These are phyloP conservation scores for Podaxis sp. DNA, from an alignment of 768 basidiomycete genomes.

Conservation along the genomic window DNA sequence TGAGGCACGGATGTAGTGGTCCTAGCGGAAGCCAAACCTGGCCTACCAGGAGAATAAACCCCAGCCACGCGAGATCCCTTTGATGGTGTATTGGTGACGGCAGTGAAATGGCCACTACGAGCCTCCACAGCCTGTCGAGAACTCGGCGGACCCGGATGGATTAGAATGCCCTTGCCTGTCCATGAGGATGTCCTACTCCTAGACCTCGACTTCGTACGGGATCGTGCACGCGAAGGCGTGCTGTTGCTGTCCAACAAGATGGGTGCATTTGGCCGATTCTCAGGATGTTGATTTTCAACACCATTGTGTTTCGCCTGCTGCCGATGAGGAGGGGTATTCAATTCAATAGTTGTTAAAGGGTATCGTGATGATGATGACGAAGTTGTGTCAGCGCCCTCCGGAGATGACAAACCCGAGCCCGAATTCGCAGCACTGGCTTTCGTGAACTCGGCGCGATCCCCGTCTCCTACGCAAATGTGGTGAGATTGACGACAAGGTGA, in stretches of 20 bases:
- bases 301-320: neutral
- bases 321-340: constrained; percentile 2
- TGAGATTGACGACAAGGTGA: neutral
- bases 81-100: constrained; percentile 5
- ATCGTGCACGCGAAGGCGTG: neutral
- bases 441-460: constrained; percentile 20
- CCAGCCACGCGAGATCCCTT: constrained; percentile 3
- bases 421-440: constrained; percentile 27
- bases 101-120: neutral
- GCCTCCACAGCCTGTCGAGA: constrained; percentile 4
- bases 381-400: constrained; percentile 31
- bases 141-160: neutral
- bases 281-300: neutral
- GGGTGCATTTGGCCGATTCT: neutral
- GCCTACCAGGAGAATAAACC: constrained; percentile 5
- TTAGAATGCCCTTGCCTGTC: neutral
- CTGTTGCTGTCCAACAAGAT: neutral
- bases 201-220: constrained; percentile 5
- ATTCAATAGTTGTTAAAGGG: neutral
- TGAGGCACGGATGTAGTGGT: neutral
- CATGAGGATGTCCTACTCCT: constrained; percentile 7
- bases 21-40: neutral
- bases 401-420: constrained; percentile 41
- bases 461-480: constrained; percentile 13
- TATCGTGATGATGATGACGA: constrained; percentile 1